Base-by-base conservation (phyloP, 2,329 filamentous ascomycete species). In the Alternaria gaisen region DNA sequence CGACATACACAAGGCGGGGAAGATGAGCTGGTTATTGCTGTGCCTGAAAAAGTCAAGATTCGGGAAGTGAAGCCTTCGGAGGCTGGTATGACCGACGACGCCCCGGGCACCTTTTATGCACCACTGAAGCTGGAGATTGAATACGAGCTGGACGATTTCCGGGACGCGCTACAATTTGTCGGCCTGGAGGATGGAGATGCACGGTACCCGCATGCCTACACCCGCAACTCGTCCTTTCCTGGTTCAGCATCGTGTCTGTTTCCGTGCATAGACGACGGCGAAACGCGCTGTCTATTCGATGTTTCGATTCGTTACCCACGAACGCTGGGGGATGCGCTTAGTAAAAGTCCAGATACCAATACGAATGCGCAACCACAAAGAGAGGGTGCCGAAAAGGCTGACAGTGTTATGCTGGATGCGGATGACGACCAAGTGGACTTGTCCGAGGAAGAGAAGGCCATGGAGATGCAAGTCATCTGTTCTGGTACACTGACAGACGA, bases 81-180 rank as follows among this genome's bases (percentile, higher is more conserved):
- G 65, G 82, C 82, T 32, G 65, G 66, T 44, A 64, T 70, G 64
- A 56, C 66, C 32, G 63, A 72, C 68, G 64, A 64, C 43, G 65
- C 72, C 5, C 68, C 69, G 56, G 68, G 70, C 46, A 67, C 71
- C 42, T 77, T 51, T 64, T 91, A 87, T 72, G 84, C 85, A 54
- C 84, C 87, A n/a, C 73, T 92, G 50, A 85, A 82, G 48, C 75
- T 92, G 44, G 84, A 86, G 47, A 90, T 97, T 58, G 91, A 95
- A 34, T 99, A 97, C 73, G 83, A 85, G 22, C 87, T 92, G 34
- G 88, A 87, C 52, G 87, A 88, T 68, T 90, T 94, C 52, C 86
- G 92, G 46, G 95, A 99, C 76, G 94, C 93, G 22, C 79, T 98
- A 59, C 94, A 97, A 62, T 99, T 97, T 79, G 92, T 96, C 16